Percentiles rank a stretch among this genome's conserved stretches.
These are phyloP conservation scores for Paragyromitra xinjiangensis DNA, from an alignment of 495 filamentous ascomycete genomes.

Conservation along the genomic window DNA sequence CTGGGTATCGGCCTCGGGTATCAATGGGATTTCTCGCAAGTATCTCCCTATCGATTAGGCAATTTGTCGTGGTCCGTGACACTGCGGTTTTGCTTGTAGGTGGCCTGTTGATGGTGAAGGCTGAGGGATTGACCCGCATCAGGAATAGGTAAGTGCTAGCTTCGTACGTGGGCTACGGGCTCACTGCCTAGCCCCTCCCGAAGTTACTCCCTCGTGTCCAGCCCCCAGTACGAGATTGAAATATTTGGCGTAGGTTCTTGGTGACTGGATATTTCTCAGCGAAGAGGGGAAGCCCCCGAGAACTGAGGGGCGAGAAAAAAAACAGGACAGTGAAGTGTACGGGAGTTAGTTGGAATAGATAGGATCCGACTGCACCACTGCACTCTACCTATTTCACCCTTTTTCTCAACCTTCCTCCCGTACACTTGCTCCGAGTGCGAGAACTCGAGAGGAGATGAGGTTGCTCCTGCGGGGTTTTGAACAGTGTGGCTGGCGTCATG, in stretches of 20 bases:
- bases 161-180: neutral
- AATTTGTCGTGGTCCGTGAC: neutral
- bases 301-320: neutral
- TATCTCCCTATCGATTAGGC: neutral
- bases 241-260: neutral
- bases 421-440: neutral
- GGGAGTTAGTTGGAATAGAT: conserved; percentile 5
- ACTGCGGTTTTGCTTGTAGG: neutral
- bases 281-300: conserved; percentile 12
- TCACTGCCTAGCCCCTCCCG: neutral
- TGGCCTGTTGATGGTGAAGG: neutral
- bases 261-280: neutral
- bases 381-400: neutral
- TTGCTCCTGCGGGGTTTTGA: conserved; percentile 27
- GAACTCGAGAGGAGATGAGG: neutral
- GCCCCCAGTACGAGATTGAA: neutral
- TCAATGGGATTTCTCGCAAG: neutral
- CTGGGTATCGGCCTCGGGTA: neutral
- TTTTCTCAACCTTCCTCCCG: neutral
- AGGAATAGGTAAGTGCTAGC: neutral
- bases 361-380: neutral
- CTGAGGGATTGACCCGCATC: neutral
- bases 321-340: neutral
- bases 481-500: conserved; percentile 5
- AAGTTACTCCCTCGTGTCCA: neutral